Conservation (phyloP, 2,329 filamentous ascomycete genomes). For the Colletotrichum lupini region DNA sequence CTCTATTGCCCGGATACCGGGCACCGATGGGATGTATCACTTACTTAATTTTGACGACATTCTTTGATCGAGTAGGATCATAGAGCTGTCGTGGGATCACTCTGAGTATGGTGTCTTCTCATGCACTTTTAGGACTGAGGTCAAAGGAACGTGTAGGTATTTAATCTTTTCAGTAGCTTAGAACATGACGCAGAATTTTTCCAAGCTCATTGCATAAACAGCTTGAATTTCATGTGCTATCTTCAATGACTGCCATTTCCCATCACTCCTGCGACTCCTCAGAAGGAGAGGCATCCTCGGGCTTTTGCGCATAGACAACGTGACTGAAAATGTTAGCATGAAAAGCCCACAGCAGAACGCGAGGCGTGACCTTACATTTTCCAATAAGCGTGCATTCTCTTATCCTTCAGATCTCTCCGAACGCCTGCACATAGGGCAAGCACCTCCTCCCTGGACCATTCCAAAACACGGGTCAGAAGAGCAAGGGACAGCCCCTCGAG, state of each 20-base stretch:
- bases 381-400: conserved; percentile 41
- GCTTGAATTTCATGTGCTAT: too few species aligned
- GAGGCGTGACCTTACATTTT: conserved; percentile 27
- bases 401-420: conserved; percentile 39
- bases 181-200: too few species aligned
- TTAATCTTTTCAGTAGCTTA: too few species aligned
- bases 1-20: neutral
- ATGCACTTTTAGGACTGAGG: too few species aligned
- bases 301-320: neutral
- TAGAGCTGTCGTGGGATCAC: neutral
- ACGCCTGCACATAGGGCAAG: conserved; percentile 37
- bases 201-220: too few species aligned
- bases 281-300: neutral
- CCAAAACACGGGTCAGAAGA: conserved; percentile 49
- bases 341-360: conserved; percentile 36
- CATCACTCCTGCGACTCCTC: neutral
- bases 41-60: neutral
- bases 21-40: neutral
- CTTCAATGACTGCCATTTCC: neutral
- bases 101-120: neutral
- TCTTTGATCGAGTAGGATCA: neutral
- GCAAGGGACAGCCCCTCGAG: conserved; percentile 48
- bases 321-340: neutral
- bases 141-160: too few species aligned
- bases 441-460: conserved; percentile 46